Conservation (phyloP, 805 yeast genomes). For the Lipomyces chichibuensis region DNA sequence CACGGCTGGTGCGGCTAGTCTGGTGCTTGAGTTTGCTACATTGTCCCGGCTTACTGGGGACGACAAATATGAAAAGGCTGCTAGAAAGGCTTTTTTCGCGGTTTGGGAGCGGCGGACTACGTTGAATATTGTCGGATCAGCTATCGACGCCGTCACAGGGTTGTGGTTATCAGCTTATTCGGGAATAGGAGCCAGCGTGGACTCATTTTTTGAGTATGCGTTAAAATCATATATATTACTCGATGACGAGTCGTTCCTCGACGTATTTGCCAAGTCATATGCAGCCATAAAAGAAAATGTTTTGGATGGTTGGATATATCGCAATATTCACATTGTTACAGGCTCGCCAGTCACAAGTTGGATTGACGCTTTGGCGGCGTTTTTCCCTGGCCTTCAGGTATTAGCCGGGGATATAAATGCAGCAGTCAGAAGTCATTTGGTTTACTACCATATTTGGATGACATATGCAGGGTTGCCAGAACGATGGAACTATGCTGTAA, state of each 20-base stretch:
- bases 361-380: conserved; percentile 87
- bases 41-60: conserved; percentile 77
- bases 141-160: conserved; percentile 63
- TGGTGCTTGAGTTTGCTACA: conserved; percentile 77
- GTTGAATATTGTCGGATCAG: conserved; percentile 74
- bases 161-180: conserved; percentile 62
- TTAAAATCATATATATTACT: conserved; percentile 75
- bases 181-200: conserved; percentile 90
- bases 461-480: conserved; percentile 83
- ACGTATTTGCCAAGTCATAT: conserved; percentile 64
- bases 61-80: conserved; percentile 62
- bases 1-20: conserved; percentile 84
- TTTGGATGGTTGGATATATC: conserved; percentile 55
- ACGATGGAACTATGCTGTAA: conserved; percentile 63
- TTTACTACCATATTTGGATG: conserved; percentile 78
- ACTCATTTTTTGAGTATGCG: conserved; percentile 88
- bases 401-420: conserved; percentile 71
- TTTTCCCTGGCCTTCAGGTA: conserved; percentile 84
- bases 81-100: conserved; percentile 65
- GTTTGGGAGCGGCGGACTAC: conserved; percentile 70
- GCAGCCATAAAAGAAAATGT: conserved; percentile 60
- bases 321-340: conserved; percentile 57
- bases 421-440: conserved; percentile 63
- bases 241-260: conserved; percentile 56
- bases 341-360: conserved; percentile 62